Conservation (phyloP, 352 stramenopile species). For the Phytophthora hibernalis region DNA sequence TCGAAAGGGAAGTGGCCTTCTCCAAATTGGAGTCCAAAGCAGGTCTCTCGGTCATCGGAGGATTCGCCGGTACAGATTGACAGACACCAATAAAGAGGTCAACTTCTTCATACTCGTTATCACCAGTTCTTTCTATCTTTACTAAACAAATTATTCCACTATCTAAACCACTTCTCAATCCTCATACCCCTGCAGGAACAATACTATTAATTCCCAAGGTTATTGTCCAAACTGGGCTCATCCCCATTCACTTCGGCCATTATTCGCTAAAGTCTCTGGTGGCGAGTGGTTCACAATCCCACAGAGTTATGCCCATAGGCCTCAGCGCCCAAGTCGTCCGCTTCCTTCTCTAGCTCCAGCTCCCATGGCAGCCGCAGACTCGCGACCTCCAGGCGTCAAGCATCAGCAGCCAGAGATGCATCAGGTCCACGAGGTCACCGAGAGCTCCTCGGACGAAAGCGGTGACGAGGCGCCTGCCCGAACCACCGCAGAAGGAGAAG, state of each 20-base stretch:
- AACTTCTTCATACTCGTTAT: neutral
- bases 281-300: conserved; percentile 37
- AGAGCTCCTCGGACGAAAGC: conserved; percentile 52
- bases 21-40: no score
- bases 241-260: conserved; percentile 9
- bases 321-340: conserved; percentile 20
- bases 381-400: conserved; percentile 3
- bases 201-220: neutral
- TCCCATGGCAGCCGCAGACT: conserved; percentile 22
- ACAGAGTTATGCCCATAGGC: conserved; percentile 37
- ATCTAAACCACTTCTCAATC: neutral
- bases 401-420: conserved; percentile 4
- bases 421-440: conserved; percentile 44
- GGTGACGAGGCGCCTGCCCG: conserved; percentile 15
- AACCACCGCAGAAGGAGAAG: conserved; percentile 12
- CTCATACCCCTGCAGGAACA: neutral
- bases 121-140: neutral
- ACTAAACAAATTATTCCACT: neutral
- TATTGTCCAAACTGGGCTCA: conserved; percentile 22
- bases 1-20: neutral
- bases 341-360: neutral
- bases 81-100: neutral
- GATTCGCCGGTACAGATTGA: neutral
- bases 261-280: conserved; percentile 10
- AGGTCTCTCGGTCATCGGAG: no score